Conservation (phyloP, 2,329 filamentous ascomycete species). For the Phyllosticta citribraziliensis region DNA sequence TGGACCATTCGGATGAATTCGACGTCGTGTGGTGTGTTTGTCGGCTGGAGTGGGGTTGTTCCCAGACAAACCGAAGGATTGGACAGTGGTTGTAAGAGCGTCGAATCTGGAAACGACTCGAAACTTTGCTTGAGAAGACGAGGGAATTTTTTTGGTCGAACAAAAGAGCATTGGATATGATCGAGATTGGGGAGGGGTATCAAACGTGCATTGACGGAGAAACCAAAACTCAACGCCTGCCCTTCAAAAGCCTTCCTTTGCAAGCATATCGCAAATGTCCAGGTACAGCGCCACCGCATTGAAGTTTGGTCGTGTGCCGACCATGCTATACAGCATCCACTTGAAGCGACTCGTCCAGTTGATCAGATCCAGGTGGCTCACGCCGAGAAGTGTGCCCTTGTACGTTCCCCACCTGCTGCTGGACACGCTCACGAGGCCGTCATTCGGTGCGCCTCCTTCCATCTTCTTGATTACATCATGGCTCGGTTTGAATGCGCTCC, state of each 20-base stretch:
- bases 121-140: background rate
- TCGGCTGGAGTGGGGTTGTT: too few relatives aligned
- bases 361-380: constrained; percentile 55
- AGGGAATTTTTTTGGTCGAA: background rate
- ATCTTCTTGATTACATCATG: constrained; percentile 44
- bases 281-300: constrained; percentile 56
- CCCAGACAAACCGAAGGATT: too few relatives aligned
- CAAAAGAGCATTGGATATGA: background rate
- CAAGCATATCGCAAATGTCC: constrained; percentile 49
- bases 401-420: constrained; percentile 54
- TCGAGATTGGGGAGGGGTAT: background rate
- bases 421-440: constrained; percentile 52
- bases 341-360: constrained; percentile 56
- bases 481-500: constrained; percentile 47
- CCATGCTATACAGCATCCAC: constrained; percentile 48
- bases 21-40: background rate
- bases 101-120: background rate
- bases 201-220: background rate
- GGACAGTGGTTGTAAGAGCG: background rate
- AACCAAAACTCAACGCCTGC: background rate
- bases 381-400: constrained; percentile 52
- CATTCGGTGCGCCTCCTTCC: constrained; percentile 49
- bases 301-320: constrained; percentile 48
- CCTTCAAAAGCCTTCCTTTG: constrained; percentile 24
- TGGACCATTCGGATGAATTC: background rate